Evolutionary conservation across 305 asterid genomes (phyloP).

Genomic region (Striga hermonthica): DNA sequence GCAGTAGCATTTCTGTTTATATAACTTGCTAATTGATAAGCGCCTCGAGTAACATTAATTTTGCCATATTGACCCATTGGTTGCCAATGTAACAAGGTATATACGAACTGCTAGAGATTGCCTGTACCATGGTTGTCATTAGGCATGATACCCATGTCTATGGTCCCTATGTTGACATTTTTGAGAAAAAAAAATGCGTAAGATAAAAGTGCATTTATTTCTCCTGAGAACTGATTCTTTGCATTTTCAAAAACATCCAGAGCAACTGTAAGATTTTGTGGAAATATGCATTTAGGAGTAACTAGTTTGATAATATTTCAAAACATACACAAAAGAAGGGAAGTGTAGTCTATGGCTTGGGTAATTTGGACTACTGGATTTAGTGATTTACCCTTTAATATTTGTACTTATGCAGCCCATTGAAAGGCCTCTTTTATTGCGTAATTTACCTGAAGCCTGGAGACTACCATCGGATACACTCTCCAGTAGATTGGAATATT

Average conservation of each 20-base stretch:
- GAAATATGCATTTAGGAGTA: constrained; percentile 10
- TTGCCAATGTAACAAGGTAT: constrained; percentile 13
- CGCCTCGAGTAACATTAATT: constrained; percentile 19
- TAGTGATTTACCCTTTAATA: constrained; percentile 26
- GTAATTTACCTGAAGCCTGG: constrained; percentile 96
- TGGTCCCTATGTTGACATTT: constrained; percentile 10
- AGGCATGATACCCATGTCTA: constrained; percentile 16
- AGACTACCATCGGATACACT: constrained; percentile 93
- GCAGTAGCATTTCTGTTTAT: not conserved
- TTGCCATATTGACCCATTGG: not conserved
- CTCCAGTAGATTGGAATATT: constrained; percentile 92
- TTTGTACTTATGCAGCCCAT: constrained; percentile 55
- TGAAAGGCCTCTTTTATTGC: constrained; percentile 88
- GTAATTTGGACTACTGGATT: constrained; percentile 20
- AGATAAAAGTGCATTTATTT: constrained; percentile 14
- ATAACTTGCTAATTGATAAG: constrained; percentile 13
- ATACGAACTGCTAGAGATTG: constrained; percentile 1
- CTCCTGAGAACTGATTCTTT: constrained; percentile 13
- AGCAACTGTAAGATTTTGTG: not conserved
- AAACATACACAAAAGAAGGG: not conserved
- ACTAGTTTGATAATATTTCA: not conserved
- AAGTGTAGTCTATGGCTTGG: not conserved
- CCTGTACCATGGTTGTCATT: constrained; percentile 14
- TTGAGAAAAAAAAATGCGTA: constrained; percentile 6
- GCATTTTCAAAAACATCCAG: constrained; percentile 12